phyloP scores from a whole-genome alignment of 192 early-diverging fungal species.

The Linnemannia zychae region DNA sequence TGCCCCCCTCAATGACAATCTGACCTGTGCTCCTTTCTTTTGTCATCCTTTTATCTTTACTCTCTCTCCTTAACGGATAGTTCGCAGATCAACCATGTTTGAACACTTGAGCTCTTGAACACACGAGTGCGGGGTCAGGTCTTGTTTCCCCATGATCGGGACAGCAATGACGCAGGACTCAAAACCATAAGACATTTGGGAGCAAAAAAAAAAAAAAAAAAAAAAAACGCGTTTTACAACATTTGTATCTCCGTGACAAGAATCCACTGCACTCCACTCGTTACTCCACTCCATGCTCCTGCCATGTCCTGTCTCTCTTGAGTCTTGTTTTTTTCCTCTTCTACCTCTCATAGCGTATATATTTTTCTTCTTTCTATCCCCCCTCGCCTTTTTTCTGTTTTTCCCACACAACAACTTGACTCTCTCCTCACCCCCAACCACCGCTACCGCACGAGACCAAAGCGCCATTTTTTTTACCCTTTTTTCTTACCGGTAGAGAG shows the following conservation, averaged over 20 bases:
- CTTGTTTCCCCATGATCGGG: neutral
- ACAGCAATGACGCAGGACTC: constrained; percentile 5
- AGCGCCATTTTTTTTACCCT: neutral
- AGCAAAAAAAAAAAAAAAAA: constrained; percentile 5
- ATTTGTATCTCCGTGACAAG: neutral
- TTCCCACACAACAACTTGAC: constrained; percentile 6
- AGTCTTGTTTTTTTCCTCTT: neutral
- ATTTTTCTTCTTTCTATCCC: neutral
- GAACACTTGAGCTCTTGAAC: no score
- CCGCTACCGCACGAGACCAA: neutral
- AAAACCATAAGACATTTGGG: constrained; percentile 3
- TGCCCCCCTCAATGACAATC: neutral
- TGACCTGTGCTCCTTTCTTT: neutral
- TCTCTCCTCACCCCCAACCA: neutral
- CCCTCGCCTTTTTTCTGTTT: neutral
- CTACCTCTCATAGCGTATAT: neutral
- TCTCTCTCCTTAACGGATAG: neutral
- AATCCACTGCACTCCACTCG: neutral
- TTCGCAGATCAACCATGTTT: neutral
- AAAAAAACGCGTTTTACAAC: neutral
- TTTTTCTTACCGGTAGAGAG: neutral
- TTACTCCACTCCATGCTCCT: neutral
- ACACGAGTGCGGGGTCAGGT: neutral
- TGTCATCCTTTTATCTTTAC: neutral
- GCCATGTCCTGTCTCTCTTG: neutral